Evolutionary conservation across 176 grass and related monocot genomes (phyloP), one percentile per base, ranked within the genome.

Genomic region (Eremochloa ophiuroides): DNA sequence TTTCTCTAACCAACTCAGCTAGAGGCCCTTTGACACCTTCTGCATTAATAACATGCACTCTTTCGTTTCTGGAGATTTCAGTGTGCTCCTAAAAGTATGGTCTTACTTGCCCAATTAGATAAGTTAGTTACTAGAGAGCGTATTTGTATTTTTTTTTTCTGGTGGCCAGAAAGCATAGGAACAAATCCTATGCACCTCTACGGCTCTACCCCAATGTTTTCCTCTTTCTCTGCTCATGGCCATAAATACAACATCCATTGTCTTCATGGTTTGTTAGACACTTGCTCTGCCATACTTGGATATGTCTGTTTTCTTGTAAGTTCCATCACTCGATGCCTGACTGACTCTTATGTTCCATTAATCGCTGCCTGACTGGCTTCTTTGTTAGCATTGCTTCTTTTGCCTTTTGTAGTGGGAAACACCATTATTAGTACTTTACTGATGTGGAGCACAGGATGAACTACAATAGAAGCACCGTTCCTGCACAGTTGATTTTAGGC

Each of bases 11-110:
- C n/a, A n/a, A n/a, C n/a, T n/a, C n/a, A n/a, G n/a, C n/a, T n/a
- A n/a, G n/a, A n/a, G n/a, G n/a, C n/a, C n/a, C n/a, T n/a, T n/a
- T n/a, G n/a, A n/a, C n/a, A n/a, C n/a, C n/a, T n/a, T n/a, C n/a
- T 33, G 35, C 77, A 68, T 29, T 39, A 69, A 50, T 18, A 43
- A 4, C 25, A 44, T 10, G 56, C 30, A 26, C 41, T 11, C 16
- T 87, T 82, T 77, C 43, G 27, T 6, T 73, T 48, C 42, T 48
- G 42, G 31, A 28, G 43, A 29, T 44, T 72, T 30, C 43, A 72
- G 20, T 31, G 26, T 17, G 39, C 40, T 53, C 39, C 51, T 46
- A 43, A 10, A 69, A 70, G 4, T 14, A 71, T 40, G n/a, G 7
- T 71, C 44, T 7, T 47, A 66, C 33, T 47, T 29, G 17, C 25